Conservation (phyloP, 192 early-diverging fungal genomes). For the Backusella morwellensis region DNA sequence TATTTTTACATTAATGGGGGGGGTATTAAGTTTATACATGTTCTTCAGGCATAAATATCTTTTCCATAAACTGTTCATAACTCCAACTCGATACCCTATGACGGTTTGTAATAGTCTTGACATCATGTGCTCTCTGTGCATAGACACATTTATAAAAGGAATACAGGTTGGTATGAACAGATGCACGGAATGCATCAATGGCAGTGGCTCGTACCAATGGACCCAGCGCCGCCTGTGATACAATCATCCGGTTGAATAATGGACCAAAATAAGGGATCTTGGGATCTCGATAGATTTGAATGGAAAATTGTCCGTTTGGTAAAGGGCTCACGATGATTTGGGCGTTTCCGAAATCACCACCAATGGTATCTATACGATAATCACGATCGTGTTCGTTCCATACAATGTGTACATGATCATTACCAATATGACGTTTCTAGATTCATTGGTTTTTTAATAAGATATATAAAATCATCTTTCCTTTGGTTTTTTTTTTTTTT, state of each 20-base stretch:
- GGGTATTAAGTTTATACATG: neutral
- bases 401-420: conserved; percentile 97
- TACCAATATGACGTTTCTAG: conserved; percentile 97
- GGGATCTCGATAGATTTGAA: conserved; percentile 60
- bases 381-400: conserved; percentile 95
- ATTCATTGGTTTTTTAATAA: too few species aligned
- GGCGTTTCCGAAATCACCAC: conserved; percentile 97
- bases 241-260: conserved; percentile 74
- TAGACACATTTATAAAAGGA: conserved; percentile 57
- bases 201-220: conserved; percentile 80
- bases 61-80: conserved; percentile 36
- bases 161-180: conserved; percentile 29
- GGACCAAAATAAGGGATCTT: conserved; percentile 86
- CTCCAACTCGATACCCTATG: conserved; percentile 55
- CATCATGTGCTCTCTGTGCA: conserved; percentile 55
- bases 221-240: conserved; percentile 71
- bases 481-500: neutral
- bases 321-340: conserved; percentile 89
- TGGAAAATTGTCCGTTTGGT: conserved; percentile 55
- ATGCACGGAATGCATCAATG: conserved; percentile 65
- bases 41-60: conserved; percentile 37
- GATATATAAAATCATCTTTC: neutral
- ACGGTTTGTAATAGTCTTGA: conserved; percentile 51
- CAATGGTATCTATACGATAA: conserved; percentile 87
- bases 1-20: too few species aligned